Conservation (phyloP, 1,284 basidiomycete species). For the Quambalaria eucalypti region DNA sequence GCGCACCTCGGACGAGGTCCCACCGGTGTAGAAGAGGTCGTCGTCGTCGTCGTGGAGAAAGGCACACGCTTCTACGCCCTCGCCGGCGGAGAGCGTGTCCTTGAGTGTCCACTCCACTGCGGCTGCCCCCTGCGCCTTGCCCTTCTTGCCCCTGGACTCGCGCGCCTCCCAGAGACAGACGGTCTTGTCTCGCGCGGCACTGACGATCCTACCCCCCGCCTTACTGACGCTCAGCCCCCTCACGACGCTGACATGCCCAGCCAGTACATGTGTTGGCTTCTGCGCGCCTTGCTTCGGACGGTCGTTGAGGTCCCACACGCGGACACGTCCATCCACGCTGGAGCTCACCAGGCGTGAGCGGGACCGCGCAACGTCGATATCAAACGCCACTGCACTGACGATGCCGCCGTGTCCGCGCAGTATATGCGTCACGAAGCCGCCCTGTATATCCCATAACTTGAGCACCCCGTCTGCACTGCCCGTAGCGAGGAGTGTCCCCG, state of each 20-base stretch:
- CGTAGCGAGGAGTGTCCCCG: slow-evolving; percentile 80
- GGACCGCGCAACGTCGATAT: not conserved
- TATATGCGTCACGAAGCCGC: slow-evolving; percentile 84
- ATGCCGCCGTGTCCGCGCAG: slow-evolving; percentile 88
- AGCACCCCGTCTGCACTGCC: slow-evolving; percentile 91
- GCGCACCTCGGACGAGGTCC: slow-evolving; percentile 25
- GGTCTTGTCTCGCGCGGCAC: slow-evolving; percentile 33
- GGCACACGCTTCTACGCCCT: slow-evolving; percentile 36
- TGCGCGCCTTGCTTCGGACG: slow-evolving; percentile 10
- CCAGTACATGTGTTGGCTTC: slow-evolving; percentile 25
- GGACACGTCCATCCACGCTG: slow-evolving; percentile 49
- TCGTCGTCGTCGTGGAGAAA: slow-evolving; percentile 16
- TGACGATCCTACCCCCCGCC: slow-evolving; percentile 28
- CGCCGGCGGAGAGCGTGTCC: slow-evolving; percentile 31
- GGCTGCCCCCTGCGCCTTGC: not conserved
- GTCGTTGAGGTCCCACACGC: slow-evolving; percentile 40
- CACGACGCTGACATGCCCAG: slow-evolving; percentile 39
- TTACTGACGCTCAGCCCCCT: slow-evolving; percentile 28
- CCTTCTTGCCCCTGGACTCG: not conserved
- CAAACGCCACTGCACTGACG: slow-evolving; percentile 64
- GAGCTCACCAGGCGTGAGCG: not conserved
- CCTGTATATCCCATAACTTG: slow-evolving; percentile 86
- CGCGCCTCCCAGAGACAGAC: slow-evolving; percentile 24
- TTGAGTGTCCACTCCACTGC: slow-evolving; percentile 22
- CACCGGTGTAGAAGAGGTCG: slow-evolving; percentile 31